Conservation (phyloP, 306 rosid species). For the Casuarina equisetifolia region DNA sequence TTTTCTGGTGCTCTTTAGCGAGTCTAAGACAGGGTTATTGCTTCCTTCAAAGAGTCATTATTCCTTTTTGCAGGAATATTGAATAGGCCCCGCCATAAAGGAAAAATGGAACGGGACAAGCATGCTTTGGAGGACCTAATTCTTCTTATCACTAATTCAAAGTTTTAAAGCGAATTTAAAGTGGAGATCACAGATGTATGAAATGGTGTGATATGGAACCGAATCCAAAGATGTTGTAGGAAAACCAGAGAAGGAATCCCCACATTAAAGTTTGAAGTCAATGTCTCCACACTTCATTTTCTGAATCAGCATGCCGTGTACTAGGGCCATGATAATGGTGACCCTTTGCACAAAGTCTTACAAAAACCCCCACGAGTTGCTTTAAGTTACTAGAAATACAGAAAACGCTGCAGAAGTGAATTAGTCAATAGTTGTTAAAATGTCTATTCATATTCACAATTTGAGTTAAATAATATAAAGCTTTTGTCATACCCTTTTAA, state of each 20-base stretch:
- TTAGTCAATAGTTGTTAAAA: too few species aligned
- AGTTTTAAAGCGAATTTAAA: neutral
- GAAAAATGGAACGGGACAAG: neutral
- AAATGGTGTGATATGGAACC: neutral
- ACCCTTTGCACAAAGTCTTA: too few species aligned
- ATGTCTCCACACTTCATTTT: neutral
- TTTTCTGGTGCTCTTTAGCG: neutral
- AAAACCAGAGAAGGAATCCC: constrained; percentile 7
- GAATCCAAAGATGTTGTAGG: constrained; percentile 13
- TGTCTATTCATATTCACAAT: too few species aligned
- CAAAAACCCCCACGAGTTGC: too few species aligned
- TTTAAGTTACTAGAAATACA: too few species aligned
- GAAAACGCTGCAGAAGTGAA: too few species aligned
- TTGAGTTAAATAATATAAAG: too few species aligned
- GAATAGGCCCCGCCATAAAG: constrained; percentile 2
- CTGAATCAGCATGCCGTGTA: neutral
- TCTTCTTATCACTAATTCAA: neutral
- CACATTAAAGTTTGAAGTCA: neutral
- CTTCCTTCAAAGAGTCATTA: neutral
- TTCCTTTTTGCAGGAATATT: neutral
- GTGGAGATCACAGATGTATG: constrained; percentile 16
- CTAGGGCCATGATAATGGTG: too few species aligned
- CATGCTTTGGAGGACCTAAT: neutral
- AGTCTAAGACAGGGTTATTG: neutral
- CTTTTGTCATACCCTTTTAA: too few species aligned